Percentiles rank a stretch among this genome's conserved stretches.
Evolutionary conservation across 2,329 filamentous ascomycete species (phyloP).

Genomic region (Sporothrix luriei): DNA sequence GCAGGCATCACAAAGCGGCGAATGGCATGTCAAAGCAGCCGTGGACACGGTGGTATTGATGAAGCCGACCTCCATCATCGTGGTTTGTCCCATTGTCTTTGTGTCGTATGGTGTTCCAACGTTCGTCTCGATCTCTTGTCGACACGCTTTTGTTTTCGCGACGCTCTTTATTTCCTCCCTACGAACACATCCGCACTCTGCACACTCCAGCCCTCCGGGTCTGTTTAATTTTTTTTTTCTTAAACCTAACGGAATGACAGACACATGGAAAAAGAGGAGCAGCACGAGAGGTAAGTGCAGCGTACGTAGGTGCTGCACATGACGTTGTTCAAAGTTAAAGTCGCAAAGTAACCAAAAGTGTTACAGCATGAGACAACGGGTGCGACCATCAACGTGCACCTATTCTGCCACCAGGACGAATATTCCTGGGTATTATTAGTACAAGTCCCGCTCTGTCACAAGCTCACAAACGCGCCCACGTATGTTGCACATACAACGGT

Average conservation of each 20-base stretch:
- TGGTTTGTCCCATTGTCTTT: neutral
- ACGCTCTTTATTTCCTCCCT: constrained; percentile 4
- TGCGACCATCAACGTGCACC: constrained; percentile 9
- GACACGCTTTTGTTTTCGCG: neutral
- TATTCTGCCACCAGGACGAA: neutral
- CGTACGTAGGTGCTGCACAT: too few species aligned
- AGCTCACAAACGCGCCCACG: neutral
- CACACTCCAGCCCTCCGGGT: neutral
- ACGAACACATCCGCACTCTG: constrained; percentile 14
- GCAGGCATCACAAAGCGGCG: constrained; percentile 18
- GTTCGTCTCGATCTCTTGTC: neutral
- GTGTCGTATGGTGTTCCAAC: neutral
- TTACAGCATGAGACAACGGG: neutral
- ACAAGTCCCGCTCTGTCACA: neutral
- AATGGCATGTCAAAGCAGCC: constrained; percentile 25
- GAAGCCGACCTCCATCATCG: constrained; percentile 30
- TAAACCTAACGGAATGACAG: neutral
- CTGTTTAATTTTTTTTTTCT: neutral
- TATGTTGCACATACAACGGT: neutral
- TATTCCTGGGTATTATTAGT: constrained; percentile 12
- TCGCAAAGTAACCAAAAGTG: neutral
- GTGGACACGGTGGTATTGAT: constrained; percentile 32
- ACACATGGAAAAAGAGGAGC: neutral
- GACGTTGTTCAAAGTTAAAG: neutral
- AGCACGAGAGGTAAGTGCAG: neutral